Conservation (phyloP, 1,284 basidiomycete genomes). For the Irpex sp. region DNA sequence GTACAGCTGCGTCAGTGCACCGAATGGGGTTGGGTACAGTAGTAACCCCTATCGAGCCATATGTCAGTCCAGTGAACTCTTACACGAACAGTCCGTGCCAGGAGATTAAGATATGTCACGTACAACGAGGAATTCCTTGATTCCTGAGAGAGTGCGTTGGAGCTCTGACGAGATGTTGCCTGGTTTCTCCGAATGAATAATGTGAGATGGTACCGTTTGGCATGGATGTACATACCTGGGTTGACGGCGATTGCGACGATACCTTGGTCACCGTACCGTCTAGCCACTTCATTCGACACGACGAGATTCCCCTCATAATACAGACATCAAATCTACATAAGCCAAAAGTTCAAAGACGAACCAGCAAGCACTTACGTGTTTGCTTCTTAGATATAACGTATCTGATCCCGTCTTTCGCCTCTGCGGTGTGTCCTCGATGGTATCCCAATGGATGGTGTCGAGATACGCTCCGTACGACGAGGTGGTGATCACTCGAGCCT, state of each 20-base stretch:
- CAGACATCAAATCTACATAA: background rate
- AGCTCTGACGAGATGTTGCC: background rate
- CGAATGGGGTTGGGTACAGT: background rate
- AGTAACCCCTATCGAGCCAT: background rate
- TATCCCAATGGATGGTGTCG: slow-evolving; percentile 26
- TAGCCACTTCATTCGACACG: slow-evolving; percentile 5
- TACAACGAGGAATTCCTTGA: background rate
- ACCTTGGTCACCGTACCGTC: slow-evolving; percentile 3
- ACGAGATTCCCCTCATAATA: slow-evolving; percentile 2
- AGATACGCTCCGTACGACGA: slow-evolving; percentile 31
- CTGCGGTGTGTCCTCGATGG: slow-evolving; percentile 23
- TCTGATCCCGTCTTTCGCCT: slow-evolving; percentile 22
- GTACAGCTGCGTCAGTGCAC: slow-evolving; percentile 23
- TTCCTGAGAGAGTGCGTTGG: background rate
- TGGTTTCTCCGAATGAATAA: background rate
- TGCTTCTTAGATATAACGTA: slow-evolving; percentile 39
- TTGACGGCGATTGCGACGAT: background rate
- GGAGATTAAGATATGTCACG: background rate
- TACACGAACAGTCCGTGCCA: no score
- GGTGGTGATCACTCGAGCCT: slow-evolving; percentile 39
- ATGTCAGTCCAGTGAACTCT: no score
- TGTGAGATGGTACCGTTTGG: background rate
- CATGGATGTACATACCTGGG: background rate
- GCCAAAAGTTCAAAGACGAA: background rate
- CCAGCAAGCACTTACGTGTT: slow-evolving; percentile 30